Conservation (phyloP, 1,139 yeast genomes). For the Yamadazyma spencermartinsiae region DNA sequence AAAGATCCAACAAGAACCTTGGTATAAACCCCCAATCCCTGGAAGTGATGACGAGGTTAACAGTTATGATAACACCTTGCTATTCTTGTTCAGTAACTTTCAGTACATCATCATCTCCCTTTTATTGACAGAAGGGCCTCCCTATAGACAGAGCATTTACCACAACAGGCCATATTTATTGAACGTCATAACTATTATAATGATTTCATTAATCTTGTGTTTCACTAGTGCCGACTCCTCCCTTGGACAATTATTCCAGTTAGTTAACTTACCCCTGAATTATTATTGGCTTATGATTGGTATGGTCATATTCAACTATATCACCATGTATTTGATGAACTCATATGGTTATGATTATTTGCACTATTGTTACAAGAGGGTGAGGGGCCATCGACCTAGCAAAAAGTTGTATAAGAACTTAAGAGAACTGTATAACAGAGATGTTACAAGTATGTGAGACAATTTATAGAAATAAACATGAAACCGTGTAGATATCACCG, state of each 20-base stretch:
- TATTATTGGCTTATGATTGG: slow-evolving; percentile 55
- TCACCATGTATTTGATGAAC: slow-evolving; percentile 41
- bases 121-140: slow-evolving; percentile 86
- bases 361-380: slow-evolving; percentile 32
- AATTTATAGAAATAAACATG: background rate
- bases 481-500: no score
- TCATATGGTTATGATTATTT: slow-evolving; percentile 27
- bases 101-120: slow-evolving; percentile 87
- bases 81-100: slow-evolving; percentile 79
- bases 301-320: slow-evolving; percentile 52
- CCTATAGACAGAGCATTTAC: slow-evolving; percentile 80
- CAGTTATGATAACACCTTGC: slow-evolving; percentile 84
- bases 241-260: slow-evolving; percentile 71
- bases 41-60: slow-evolving; percentile 84
- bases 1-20: slow-evolving; percentile 54
- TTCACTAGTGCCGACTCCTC: slow-evolving; percentile 46
- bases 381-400: slow-evolving; percentile 25
- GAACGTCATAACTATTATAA: slow-evolving; percentile 53
- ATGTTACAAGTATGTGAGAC: background rate
- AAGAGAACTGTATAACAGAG: slow-evolving; percentile 5
- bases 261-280: slow-evolving; percentile 56
- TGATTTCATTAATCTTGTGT: slow-evolving; percentile 53
- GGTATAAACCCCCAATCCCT: slow-evolving; percentile 83
- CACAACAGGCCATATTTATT: slow-evolving; percentile 70
- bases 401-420: slow-evolving; percentile 45